Base-by-base conservation (phyloP, 1,284 basidiomycete genomes). In the Erythrobasidium hasegawianum region DNA sequence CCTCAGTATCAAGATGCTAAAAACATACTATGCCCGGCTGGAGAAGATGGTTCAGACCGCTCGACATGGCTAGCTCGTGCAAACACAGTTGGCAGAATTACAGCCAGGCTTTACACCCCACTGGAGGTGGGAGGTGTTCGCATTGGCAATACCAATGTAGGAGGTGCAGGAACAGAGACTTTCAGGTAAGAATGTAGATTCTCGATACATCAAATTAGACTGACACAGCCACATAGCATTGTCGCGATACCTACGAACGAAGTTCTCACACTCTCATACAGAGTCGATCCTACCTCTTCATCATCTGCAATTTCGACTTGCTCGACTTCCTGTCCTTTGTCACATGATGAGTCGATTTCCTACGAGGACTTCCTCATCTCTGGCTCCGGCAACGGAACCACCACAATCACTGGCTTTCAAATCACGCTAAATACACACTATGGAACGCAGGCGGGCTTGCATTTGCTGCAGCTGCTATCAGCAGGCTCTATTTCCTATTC, bases 291-390 rank as follows among this genome's bases (percentile, higher is more conserved):
- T 1, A 64, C 68, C 20, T 70, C 75, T 64, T 56, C 71, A 8
- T 60, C 66, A 10, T 73, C 71, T 5, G 38, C 69, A 2, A 47
- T 72, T n/a, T 56, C 67, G 39, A 78, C 75, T 11, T 79, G 78
- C 71, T 73, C 74, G 45, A 72, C 61, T 70, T 69, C 75, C 67
- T 79, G 78, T 69, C 70, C 75, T 2, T 72, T 79, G 14, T 72
- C 73, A 1, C 75, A 78, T 71, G 71, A 78, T 74, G 76, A 87
- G 0, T 82, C 84, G 9, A 78, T 96, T 60, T 82, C 84, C 2
- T 95, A 92, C 76, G 90, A 95, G 76, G 91, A 95, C 76, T 95
- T 91, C 77, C 78, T 93, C 55, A 92, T 95, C 73, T 60, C 70
- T 2, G 9, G 50, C 1, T 38, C 11, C n/a, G 33, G 52, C n/a